Conservation (phyloP, 176 grass and related monocot genomes). For the Elaeis guineensis region DNA sequence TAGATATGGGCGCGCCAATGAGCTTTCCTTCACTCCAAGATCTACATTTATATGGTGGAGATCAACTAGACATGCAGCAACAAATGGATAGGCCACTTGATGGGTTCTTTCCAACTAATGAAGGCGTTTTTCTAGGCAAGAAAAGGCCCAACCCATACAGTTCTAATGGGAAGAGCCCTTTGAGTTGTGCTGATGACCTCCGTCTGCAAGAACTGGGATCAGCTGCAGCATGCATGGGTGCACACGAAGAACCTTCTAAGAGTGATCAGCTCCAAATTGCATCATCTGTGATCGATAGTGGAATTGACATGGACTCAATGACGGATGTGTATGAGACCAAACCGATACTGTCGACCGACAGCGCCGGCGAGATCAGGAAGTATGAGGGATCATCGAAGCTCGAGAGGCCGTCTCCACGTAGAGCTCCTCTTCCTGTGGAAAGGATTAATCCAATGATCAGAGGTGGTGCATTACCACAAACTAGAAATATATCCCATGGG, state of each 20-base stretch:
- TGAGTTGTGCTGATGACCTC: slow-evolving; percentile 68
- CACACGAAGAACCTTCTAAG: slow-evolving; percentile 34
- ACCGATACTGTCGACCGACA: slow-evolving; percentile 55
- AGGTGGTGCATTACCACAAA: slow-evolving; percentile 25
- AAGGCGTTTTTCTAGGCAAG: slow-evolving; percentile 40
- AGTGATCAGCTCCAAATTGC: slow-evolving; percentile 54
- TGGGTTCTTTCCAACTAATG: slow-evolving; percentile 45
- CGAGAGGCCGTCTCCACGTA: slow-evolving; percentile 61
- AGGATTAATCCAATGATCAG: slow-evolving; percentile 61
- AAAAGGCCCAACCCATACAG: slow-evolving; percentile 42
- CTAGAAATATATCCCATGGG: slow-evolving; percentile 75
- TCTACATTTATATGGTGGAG: slow-evolving; percentile 60
- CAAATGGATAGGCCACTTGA: slow-evolving; percentile 65
- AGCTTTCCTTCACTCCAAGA: slow-evolving; percentile 72
- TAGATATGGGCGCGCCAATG: slow-evolving; percentile 54
- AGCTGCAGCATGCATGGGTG: background rate
- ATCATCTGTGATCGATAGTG: slow-evolving; percentile 40
- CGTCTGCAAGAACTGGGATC: slow-evolving; percentile 17
- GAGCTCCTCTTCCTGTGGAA: slow-evolving; percentile 49
- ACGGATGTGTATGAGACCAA: slow-evolving; percentile 59
- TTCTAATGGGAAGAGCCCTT: slow-evolving; percentile 50
- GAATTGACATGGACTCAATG: slow-evolving; percentile 57
- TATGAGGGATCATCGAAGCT: slow-evolving; percentile 48
- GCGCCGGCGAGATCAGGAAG: slow-evolving; percentile 48
- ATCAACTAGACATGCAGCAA: slow-evolving; percentile 74